Conservation (phyloP, 2,329 filamentous ascomycete species). For the Aspergillus pseudotamarii region DNA sequence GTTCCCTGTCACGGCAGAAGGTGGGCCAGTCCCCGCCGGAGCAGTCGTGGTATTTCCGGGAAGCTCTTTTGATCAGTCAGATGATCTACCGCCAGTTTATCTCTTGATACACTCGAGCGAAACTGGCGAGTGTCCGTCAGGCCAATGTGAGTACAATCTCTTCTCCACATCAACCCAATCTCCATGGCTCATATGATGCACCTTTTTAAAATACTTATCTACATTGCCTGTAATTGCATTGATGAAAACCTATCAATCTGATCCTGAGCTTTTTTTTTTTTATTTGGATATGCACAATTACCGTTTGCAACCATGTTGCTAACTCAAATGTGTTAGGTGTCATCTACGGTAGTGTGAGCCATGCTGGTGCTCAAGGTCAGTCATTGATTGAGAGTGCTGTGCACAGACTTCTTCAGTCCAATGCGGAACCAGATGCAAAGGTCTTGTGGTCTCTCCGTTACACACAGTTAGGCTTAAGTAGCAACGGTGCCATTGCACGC, state of each 20-base stretch:
- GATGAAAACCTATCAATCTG: constrained; percentile 85
- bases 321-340: constrained; percentile 53
- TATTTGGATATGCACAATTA: constrained; percentile 23
- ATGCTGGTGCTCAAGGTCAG: constrained; percentile 38
- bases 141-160: constrained; percentile 76
- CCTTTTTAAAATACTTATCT: constrained; percentile 81
- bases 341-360: constrained; percentile 56
- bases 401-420: constrained; percentile 45
- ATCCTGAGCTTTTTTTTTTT: constrained; percentile 53
- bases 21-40: constrained; percentile 73
- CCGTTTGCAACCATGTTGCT: constrained; percentile 32
- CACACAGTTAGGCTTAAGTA: constrained; percentile 45
- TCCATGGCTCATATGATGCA: constrained; percentile 74
- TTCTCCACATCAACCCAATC: constrained; percentile 9
- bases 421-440: constrained; percentile 32
- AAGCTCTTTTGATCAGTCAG: constrained; percentile 30
- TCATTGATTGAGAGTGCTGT: constrained; percentile 44
- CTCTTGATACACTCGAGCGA: constrained; percentile 80
- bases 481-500: constrained; percentile 17
- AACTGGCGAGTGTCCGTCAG: constrained; percentile 83
- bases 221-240: constrained; percentile 97
- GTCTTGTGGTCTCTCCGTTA: constrained; percentile 59
- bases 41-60: constrained; percentile 49
- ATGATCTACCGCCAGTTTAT: constrained; percentile 54
- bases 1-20: constrained; percentile 74